Base-by-base conservation (phyloP, 495 filamentous ascomycete species). In the Glonium stellatum region DNA sequence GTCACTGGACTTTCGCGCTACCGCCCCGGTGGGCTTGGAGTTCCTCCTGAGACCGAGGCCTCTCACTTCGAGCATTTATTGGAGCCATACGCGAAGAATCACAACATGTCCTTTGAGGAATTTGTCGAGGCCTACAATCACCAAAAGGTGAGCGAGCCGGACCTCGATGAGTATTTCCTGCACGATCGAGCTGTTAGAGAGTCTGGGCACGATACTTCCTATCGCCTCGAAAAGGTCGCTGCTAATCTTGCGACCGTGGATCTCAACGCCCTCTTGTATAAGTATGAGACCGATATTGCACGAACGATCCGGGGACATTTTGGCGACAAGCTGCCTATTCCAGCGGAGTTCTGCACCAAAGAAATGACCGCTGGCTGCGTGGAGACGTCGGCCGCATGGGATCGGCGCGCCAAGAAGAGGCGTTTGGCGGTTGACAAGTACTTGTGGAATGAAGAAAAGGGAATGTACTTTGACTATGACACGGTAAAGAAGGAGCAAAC, bases 401-500 rank as follows among this genome's bases (percentile, higher is more conserved):
- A 96, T 61, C 87, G 89, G 12, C 85, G 90, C 22, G 88, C 89
- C 15, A 84, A 84, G 71, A 84, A 82, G 67, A 81, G 93, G 62
- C 90, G 90, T 73, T 72, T 83, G 62, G 79, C 80, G 9, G 92
- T 96, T 64, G 87, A 97, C 67, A 89, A 89, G 69, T 90, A 92
- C 62, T 79, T 92, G 58, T 98, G 93, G 93, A 86, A 92, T 67
- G 87, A 89, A 58, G 79, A 88, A 55, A 83, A 86, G 67, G 92
- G 92, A 41, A 95, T 97, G 86, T 98, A 87, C 76, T 96, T 96
- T 68, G 93, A 98, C 73, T 97, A 96, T 72, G 81, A 98, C 70
- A 96, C 89, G 0, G 82, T 80, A 55, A 92, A 85, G 69, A 80
- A 88, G 67, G 67, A 87, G 69, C 88, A 87, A 65, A 87, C 78